phyloP scores from a whole-genome alignment of 495 filamentous ascomycete species.

The Aspergillus saccharolyticus region DNA sequence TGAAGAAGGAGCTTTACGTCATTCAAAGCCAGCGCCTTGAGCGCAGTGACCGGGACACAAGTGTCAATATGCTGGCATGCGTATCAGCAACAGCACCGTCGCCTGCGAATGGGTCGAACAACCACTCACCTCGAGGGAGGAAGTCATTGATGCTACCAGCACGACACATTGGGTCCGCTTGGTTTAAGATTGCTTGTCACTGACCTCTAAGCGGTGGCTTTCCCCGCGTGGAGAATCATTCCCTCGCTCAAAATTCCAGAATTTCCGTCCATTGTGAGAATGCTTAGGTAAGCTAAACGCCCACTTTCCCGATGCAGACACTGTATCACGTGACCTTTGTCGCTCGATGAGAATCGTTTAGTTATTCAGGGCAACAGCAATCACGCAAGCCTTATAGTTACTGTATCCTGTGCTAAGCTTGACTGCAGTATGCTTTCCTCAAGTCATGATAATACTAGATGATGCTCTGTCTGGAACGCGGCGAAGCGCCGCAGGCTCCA shows the following conservation, averaged over 20 bases:
- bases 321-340: conserved; percentile 21
- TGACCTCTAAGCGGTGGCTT: conserved; percentile 10
- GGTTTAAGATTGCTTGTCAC: background rate
- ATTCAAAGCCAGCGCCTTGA: conserved; percentile 29
- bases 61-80: conserved; percentile 39
- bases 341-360: too few relatives aligned
- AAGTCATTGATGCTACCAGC: conserved; percentile 24
- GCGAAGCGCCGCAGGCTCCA: too few relatives aligned
- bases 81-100: conserved; percentile 13
- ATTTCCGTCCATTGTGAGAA: conserved; percentile 14
- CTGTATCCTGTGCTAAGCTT: background rate
- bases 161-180: conserved; percentile 18
- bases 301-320: conserved; percentile 18
- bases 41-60: conserved; percentile 42
- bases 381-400: too few relatives aligned
- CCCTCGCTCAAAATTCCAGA: conserved; percentile 17
- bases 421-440: too few relatives aligned
- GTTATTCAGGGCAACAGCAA: too few relatives aligned
- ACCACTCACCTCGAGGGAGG: conserved; percentile 34
- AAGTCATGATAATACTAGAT: too few relatives aligned
- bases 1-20: conserved; percentile 28
- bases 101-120: background rate
- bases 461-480: too few relatives aligned
- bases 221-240: conserved; percentile 15
- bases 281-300: conserved; percentile 20